phyloP scores from a whole-genome alignment of 73 alveolate species.

The Urostyla sp. region DNA sequence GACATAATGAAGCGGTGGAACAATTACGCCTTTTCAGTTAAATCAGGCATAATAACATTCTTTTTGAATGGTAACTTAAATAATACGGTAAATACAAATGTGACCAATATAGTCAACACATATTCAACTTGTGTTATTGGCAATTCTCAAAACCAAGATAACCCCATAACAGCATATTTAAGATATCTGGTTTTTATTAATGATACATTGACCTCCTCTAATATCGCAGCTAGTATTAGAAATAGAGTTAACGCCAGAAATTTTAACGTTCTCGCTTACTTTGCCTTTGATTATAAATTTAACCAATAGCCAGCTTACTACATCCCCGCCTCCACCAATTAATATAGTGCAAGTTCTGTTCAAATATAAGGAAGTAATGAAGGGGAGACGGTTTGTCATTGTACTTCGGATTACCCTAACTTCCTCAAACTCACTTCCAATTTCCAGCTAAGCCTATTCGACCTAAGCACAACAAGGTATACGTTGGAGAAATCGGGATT shows the following conservation, averaged over 20 bases:
- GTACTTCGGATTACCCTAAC: not conserved
- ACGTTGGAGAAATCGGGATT: not conserved
- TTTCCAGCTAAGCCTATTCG: not conserved
- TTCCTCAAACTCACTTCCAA: not conserved
- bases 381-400: conserved; percentile 13
- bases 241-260: not conserved
- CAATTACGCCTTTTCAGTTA: not conserved
- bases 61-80: not conserved
- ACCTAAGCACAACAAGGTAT: not conserved
- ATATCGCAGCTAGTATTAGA: conserved; percentile 5
- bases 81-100: not conserved
- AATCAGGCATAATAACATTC: not conserved
- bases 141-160: not conserved
- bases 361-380: not conserved
- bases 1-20: not conserved
- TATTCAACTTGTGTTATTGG: not conserved
- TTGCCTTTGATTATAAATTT: not conserved
- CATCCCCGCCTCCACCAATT: not conserved
- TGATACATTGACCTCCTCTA: not conserved
- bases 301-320: not conserved
- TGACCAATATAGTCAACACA: not conserved
- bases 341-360: not conserved
- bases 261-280: not conserved
- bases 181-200: conserved; percentile 6
- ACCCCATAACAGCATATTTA: not conserved